These are phyloP conservation scores for Patellaria atrata DNA, from an alignment of 495 filamentous ascomycete species.

Conservation along the genomic window DNA sequence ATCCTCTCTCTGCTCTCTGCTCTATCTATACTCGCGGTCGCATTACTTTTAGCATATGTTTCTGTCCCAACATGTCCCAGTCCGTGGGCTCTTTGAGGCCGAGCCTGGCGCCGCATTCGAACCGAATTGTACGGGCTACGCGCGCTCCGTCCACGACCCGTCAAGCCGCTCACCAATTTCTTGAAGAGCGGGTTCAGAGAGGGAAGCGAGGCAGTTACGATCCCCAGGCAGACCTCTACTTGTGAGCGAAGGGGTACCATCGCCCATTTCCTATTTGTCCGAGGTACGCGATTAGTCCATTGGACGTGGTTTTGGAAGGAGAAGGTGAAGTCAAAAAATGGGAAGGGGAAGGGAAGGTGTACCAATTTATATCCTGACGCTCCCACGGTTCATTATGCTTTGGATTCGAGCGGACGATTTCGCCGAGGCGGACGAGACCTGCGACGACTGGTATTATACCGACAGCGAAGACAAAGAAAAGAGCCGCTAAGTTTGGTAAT, in stretches of 20 bases:
- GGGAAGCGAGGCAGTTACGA: conserved; percentile 7
- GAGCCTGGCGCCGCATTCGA: no score
- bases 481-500: conserved; percentile 2
- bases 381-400: conserved; percentile 4
- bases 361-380: conserved; percentile 4
- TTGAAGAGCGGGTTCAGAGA: conserved; percentile 7
- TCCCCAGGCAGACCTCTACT: conserved; percentile 6
- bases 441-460: conserved; percentile 3
- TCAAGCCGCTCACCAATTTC: conserved; percentile 1
- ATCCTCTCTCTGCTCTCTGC: no score
- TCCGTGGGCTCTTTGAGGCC: no score
- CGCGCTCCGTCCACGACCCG: background rate
- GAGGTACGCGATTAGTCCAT: no score
- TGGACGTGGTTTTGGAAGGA: no score
- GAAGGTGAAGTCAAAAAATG: background rate
- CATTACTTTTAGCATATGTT: no score
- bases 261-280: conserved; percentile 6
- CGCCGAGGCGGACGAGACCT: conserved; percentile 3
- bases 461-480: conserved; percentile 6
- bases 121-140: no score
- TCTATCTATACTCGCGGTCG: no score
- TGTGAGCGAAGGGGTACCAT: conserved; percentile 7
- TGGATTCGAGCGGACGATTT: conserved; percentile 2
- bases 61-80: no score
- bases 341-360: background rate